phyloP scores from a whole-genome alignment of 225 moss, liverwort and hornwort species.

The Physcomitrellopsis africana region DNA sequence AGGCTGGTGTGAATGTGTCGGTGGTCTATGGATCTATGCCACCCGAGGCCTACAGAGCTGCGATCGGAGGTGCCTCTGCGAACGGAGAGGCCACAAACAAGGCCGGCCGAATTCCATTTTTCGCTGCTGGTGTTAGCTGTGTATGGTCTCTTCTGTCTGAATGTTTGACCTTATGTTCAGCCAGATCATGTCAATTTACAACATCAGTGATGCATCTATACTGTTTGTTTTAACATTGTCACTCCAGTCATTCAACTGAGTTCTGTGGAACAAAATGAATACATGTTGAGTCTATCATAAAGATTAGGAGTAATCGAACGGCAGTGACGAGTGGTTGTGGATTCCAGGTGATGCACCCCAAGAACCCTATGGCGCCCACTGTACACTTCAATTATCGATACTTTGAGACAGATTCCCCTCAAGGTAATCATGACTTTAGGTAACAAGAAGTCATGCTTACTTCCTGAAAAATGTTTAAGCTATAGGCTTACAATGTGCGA shows the following conservation, averaged over 20 bases:
- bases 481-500: too few relatives aligned
- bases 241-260: too few relatives aligned
- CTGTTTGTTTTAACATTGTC: too few relatives aligned
- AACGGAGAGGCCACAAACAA: constrained; percentile 57
- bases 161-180: not conserved
- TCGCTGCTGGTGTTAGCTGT: constrained; percentile 55
- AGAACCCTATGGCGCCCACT: constrained; percentile 78
- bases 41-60: constrained; percentile 97
- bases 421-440: constrained; percentile 38
- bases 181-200: too few relatives aligned
- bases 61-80: constrained; percentile 66
- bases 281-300: not conserved
- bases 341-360: constrained; percentile 73
- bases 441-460: too few relatives aligned
- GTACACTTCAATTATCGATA: constrained; percentile 80
- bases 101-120: constrained; percentile 74
- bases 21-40: constrained; percentile 99
- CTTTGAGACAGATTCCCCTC: constrained; percentile 73
- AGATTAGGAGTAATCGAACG: not conserved
- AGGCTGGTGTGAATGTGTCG: constrained; percentile 96
- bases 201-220: too few relatives aligned
- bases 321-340: not conserved
- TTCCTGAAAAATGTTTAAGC: too few relatives aligned
- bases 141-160: not conserved
- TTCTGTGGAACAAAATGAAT: not conserved